These are phyloP conservation scores for Colletotrichum horii DNA, from an alignment of 2,329 filamentous ascomycete species.

Conservation along the genomic window DNA sequence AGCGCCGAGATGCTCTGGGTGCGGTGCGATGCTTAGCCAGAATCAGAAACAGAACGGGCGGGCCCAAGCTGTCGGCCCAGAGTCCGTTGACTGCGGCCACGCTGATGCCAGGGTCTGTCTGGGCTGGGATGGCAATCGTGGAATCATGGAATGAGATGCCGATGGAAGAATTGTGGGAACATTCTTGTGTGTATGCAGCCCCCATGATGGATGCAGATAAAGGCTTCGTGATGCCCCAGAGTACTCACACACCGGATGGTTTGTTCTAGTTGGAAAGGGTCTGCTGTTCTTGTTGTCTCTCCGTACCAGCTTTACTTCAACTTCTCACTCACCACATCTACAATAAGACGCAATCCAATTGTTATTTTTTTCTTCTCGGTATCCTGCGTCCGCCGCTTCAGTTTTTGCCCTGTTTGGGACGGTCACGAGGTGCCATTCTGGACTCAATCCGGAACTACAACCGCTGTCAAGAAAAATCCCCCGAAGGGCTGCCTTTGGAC, in stretches of 20 bases:
- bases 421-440: slow-evolving; percentile 18
- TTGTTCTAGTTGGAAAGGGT: neutral
- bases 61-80: neutral
- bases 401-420: neutral
- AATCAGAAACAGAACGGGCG: neutral
- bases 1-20: neutral
- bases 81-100: neutral
- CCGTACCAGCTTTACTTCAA: neutral
- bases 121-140: neutral
- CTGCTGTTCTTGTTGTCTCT: neutral
- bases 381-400: neutral
- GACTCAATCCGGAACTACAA: neutral
- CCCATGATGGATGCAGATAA: slow-evolving; percentile 1
- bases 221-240: slow-evolving; percentile 19
- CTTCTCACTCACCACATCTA: neutral
- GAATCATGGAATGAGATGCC: slow-evolving; percentile 1
- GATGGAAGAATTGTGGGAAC: slow-evolving; percentile 7
- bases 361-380: neutral
- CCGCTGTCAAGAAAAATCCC: neutral
- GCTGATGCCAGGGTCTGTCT: neutral
- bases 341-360: neutral
- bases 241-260: neutral
- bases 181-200: neutral
- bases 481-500: neutral
- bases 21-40: neutral